These are phyloP conservation scores for Russula ochroleuca DNA, from an alignment of 768 basidiomycete species.

Conservation along the genomic window DNA sequence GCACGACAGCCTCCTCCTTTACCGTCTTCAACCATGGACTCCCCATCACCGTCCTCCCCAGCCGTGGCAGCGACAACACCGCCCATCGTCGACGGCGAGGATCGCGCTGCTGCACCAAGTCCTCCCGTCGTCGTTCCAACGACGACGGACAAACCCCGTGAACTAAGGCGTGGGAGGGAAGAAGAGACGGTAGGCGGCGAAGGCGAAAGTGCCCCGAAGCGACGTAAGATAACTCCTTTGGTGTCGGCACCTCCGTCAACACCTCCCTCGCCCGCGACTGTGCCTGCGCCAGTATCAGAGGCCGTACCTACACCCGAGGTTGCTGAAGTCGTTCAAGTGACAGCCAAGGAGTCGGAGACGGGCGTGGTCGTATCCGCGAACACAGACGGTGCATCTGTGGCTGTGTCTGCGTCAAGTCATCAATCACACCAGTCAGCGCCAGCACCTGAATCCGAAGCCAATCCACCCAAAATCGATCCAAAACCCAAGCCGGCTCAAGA, in stretches of 20 bases:
- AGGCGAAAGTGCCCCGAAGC: slow-evolving; percentile 5
- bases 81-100: not conserved
- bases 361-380: not conserved
- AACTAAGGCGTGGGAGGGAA: slow-evolving; percentile 9
- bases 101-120: not conserved
- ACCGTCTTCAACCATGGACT: not conserved
- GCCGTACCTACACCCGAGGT: not conserved
- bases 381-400: not conserved
- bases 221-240: slow-evolving; percentile 4
- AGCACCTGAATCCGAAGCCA: not conserved
- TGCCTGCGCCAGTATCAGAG: not conserved
- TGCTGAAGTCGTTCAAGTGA: not conserved
- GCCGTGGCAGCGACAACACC: not conserved
- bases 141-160: not conserved
- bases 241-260: not conserved
- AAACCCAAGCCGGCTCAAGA: not conserved
- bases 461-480: not conserved
- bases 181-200: not conserved
- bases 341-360: not conserved
- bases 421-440: not conserved
- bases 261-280: not conserved
- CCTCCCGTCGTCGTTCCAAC: not conserved
- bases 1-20: not conserved
- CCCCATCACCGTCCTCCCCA: not conserved
- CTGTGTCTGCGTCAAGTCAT: not conserved